Evolutionary conservation across 345 rosid species (phyloP), one percentile per base, ranked within the genome.

Genomic region (Microcos paniculata): DNA sequence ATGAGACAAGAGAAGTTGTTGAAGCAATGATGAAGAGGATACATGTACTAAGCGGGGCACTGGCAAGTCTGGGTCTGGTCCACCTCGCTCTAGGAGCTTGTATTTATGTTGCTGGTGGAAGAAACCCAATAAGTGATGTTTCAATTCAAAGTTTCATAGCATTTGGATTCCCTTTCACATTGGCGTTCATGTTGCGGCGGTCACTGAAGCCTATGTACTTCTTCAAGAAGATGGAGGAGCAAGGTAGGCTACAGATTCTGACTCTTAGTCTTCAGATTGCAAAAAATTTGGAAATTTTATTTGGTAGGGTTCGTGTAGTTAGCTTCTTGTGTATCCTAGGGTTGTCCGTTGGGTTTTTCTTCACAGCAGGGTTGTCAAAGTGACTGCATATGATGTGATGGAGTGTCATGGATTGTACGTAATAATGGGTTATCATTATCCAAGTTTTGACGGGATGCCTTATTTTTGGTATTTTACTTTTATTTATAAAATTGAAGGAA

Each of bases 221-320:
- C 86, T 87, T 93, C 77, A 91, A 85, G 84, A 93, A 90, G 85
- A 95, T 90, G 96, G 99, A 93, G 83, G 93, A 93, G 81, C 78
- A 71, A 51, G 97, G 97, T 3, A 87, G 99, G 86, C 64, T 95
- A 77, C 97, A 95, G 90, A 90, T 95, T 79, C 84, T 95, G 16
- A 93, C 98, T 18, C 81, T 91, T 57, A 82, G 89, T 0, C 93
- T 91, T 67, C 96, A 91, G 85, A 88, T 89, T 48, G 85, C 92
- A 15, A 96, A 96, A 85, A 87, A 90, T 73, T 80, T 93, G 81
- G 88, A 90, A 80, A 1, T 81, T 49, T 80, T 93, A 43, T 90
- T 93, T 69, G 87, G 80, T 16, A 81, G 98, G 73, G 68, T 85
- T 62, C 94, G 96, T 12, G 79, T 87, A 24, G 87, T 87, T 64